Percentiles rank a stretch among this genome's conserved stretches.
phyloP scores from a whole-genome alignment of 805 yeast genomes.

The Osmozyma mogii region DNA sequence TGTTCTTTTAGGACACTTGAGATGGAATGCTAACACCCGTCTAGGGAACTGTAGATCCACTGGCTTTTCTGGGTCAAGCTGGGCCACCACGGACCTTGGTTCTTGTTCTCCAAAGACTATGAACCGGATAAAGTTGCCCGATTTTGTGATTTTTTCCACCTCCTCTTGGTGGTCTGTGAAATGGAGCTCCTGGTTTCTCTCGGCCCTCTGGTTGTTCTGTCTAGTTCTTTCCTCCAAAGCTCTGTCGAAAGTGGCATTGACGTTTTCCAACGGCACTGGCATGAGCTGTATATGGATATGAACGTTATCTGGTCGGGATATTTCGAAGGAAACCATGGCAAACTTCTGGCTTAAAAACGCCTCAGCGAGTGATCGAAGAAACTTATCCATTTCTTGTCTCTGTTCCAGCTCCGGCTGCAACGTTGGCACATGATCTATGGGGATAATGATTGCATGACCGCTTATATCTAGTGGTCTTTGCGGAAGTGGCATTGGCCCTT shows the following conservation, averaged over 20 bases:
- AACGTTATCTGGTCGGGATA: constrained; percentile 53
- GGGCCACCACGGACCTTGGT: constrained; percentile 7
- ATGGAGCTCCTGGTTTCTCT: constrained; percentile 33
- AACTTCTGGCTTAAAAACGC: constrained; percentile 41
- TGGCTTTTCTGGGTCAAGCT: constrained; percentile 20
- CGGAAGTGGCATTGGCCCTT: constrained; percentile 71
- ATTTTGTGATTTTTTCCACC: constrained; percentile 17
- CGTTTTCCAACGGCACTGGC: constrained; percentile 45
- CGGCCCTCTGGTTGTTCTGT: constrained; percentile 41
- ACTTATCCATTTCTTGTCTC: constrained; percentile 37
- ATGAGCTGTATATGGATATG: constrained; percentile 75
- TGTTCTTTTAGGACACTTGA: constrained; percentile 52
- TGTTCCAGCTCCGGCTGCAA: constrained; percentile 3
- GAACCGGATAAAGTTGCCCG: constrained; percentile 31
- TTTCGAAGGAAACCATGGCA: constrained; percentile 60
- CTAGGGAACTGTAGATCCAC: constrained; percentile 83
- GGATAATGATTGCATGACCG: constrained; percentile 77
- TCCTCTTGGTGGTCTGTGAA: constrained; percentile 25
- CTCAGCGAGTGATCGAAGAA: constrained; percentile 39
- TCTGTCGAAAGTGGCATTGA: constrained; percentile 34
- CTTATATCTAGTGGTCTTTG: constrained; percentile 45
- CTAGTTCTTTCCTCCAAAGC: constrained; percentile 36
- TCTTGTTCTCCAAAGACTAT: constrained; percentile 17
- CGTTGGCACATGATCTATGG: constrained; percentile 63
- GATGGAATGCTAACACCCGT: constrained; percentile 58